Conservation (phyloP, 257 asterid genomes). For the Petrea volubilis region DNA sequence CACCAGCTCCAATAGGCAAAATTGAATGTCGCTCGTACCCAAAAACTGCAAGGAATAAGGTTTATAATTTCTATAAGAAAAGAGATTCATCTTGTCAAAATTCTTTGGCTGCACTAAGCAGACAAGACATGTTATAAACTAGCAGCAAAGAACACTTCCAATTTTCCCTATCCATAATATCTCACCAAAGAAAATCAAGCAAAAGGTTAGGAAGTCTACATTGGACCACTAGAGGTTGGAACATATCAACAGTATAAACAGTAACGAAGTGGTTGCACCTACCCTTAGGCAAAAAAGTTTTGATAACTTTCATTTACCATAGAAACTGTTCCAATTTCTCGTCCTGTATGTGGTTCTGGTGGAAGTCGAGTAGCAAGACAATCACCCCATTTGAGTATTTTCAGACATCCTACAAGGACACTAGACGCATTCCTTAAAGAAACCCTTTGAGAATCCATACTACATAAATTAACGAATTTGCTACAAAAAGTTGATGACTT, state of each 20-base stretch:
- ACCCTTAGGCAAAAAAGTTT: background rate
- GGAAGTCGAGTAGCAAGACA: background rate
- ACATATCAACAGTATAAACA: no score
- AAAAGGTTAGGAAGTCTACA: no score
- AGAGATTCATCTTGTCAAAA: background rate
- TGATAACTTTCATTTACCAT: background rate
- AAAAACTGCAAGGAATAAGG: conserved; percentile 59
- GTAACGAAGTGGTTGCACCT: no score
- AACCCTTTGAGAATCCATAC: background rate
- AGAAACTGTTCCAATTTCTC: background rate
- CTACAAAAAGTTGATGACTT: background rate
- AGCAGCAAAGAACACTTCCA: conserved; percentile 1
- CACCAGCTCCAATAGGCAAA: conserved; percentile 87
- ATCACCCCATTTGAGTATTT: background rate
- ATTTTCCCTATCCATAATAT: conserved; percentile 6
- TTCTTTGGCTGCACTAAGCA: conserved; percentile 8
- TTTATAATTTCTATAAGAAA: conserved; percentile 2
- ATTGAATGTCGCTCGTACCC: conserved; percentile 98
- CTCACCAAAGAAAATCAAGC: background rate
- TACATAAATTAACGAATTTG: background rate
- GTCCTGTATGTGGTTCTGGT: background rate
- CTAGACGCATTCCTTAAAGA: background rate
- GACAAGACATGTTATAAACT: conserved; percentile 11
- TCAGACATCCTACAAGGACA: background rate
- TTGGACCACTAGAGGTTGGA: no score